Evolutionary conservation across 2,329 filamentous ascomycete genomes (phyloP).

Genomic region (Aspergillus floridensis): DNA sequence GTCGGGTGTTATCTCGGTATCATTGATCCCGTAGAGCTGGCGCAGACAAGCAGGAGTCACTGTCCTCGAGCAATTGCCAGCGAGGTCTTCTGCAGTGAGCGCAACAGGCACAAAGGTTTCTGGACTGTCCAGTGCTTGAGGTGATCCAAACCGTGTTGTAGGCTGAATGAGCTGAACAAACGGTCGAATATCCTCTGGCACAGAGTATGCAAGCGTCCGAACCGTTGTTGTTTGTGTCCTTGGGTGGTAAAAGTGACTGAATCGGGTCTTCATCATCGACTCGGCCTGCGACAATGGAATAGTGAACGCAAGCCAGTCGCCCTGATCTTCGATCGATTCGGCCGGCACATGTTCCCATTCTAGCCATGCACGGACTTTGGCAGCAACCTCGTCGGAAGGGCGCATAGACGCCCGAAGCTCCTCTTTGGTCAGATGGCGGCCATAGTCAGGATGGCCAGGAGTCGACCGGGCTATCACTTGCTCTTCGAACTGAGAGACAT

Average conservation of each 20-base stretch:
- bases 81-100: constrained; percentile 19
- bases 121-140: constrained; percentile 43
- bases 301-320: constrained; percentile 62
- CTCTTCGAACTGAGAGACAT: constrained; percentile 54
- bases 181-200: constrained; percentile 54
- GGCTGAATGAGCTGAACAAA: constrained; percentile 64
- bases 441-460: constrained; percentile 58
- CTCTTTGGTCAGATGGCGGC: constrained; percentile 60
- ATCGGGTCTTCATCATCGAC: constrained; percentile 56
- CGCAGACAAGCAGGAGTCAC: constrained; percentile 52
- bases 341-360: constrained; percentile 48
- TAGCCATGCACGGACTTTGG: constrained; percentile 57
- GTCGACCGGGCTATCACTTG: constrained; percentile 61
- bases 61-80: constrained; percentile 37
- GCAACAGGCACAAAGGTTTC: constrained; percentile 22
- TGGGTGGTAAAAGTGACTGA: constrained; percentile 55
- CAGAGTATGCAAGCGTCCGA: constrained; percentile 59
- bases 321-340: constrained; percentile 48
- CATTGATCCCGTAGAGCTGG: constrained; percentile 48
- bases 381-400: constrained; percentile 49
- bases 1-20: constrained; percentile 29
- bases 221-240: constrained; percentile 47
- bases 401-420: constrained; percentile 56
- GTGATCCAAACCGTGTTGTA: constrained; percentile 60
- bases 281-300: constrained; percentile 47